Evolutionary conservation across 805 yeast species (phyloP), one percentile per base, ranked within the genome.

Genomic region (Suhomyces canberraensis): DNA sequence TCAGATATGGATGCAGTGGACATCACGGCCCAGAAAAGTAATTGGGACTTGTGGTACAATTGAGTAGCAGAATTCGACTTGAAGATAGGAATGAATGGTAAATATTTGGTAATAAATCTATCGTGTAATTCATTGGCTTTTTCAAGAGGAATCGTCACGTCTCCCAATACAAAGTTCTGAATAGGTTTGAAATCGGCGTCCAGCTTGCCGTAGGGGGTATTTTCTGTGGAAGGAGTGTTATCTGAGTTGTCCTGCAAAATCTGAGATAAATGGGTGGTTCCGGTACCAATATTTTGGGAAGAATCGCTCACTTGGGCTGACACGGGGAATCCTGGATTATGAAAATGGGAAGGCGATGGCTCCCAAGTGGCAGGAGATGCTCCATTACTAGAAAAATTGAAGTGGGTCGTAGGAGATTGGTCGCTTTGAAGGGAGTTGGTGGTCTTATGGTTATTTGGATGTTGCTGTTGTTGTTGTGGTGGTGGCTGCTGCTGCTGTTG

Each of bases 21-120:
- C 69, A 87, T 84, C 2, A 89, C 91, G 0, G 95, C 76, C 97
- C 97, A 90, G 54, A 90, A 90, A 35, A 90, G 66, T 16, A 89
- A 66, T 52, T 85, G 91, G 0, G 95, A 85, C 51, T 86, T 93
- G 13, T 83, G 74, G 57, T 86, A 87, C 15, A 90, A 71, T 53
- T 85, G 93, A 0, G 80, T 72, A 3, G 95, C 90, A 31, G 77
- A 72, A 29, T 72, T 66, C 0, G 95, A 79, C 19, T 79, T 73
- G 54, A 90, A 66, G 9, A 90, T 84, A 2, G 96, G 96, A 49
- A 89, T 67, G 48, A 73, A 83, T 0, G 95, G 95, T 16, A 85
- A 64, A 51, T 81, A 82, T 39, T 80, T 75, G 5, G 61, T 60
- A 43, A 84, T 72, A 53, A 90, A 90, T 17, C 79, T 65, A 30